Base-by-base conservation (phyloP, 495 filamentous ascomycete species). In the Cenococcum geophilum region DNA sequence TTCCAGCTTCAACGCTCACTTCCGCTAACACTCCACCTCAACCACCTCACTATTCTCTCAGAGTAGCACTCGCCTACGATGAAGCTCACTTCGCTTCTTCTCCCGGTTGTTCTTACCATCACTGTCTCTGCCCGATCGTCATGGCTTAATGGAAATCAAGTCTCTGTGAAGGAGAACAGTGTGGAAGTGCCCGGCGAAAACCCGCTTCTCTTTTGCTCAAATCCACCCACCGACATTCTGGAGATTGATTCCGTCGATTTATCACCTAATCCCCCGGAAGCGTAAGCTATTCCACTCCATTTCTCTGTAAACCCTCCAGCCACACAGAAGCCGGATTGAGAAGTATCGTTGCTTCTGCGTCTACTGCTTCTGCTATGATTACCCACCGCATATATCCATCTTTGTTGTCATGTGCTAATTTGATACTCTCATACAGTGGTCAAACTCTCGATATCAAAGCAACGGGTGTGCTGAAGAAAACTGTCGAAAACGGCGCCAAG, bases 161-260 rank as follows among this genome's bases (percentile, higher is more conserved):
- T 69, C 23, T 37, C 68, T 12, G 60, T 76, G 49, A 69, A 74
- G 52, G 67, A 74, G 52, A 66, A 70, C 35, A 63, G 67, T 18
- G 63, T 72, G 63, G 58, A 59, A 14, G 83, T 92, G 1, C 89
- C 89, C 18, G 89, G 89, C 70, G 77, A 88, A n/a, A 88, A 83
- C 66, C 88, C 89, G 22, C 79, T 92, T 54, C 68, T 81, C 43
- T 91, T 86, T 74, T 99, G 93, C 76, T 68, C 79, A 25, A 68
- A 79, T 22, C 82, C 89, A 4, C 73, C 77, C 25, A 73, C 75
- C 27, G 74, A 89, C 65, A 78, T 87, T 55, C 78, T 97, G 62
- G 68, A 79, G 8, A 91, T 99, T 61, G 76, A 95, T 36, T 79
- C 83, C 34, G 89, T 97, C 22, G 80, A 95, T 68, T 68, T 99